Base-by-base conservation (phyloP, 352 stramenopile species). In the Pythium guiyangense region DNA sequence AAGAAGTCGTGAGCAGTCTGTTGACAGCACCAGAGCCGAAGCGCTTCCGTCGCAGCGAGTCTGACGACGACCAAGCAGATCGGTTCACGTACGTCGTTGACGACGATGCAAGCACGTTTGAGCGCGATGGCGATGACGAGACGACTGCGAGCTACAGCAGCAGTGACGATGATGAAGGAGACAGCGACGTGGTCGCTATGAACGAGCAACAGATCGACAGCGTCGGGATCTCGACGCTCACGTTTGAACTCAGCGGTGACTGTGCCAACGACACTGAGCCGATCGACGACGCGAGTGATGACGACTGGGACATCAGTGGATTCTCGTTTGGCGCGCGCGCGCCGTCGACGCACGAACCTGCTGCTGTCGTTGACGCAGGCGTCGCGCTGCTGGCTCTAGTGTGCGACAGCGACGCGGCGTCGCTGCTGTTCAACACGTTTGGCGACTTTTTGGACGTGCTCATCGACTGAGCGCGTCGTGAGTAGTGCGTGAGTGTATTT, bases 401-500 rank as follows among this genome's bases (percentile, higher is more conserved):
- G 14, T 85, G 77, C 39, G 76, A 88, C 46, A 89, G 74, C 40
- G 55, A 88, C 39, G 74, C 86, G 51, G 69, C 78, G 17, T 62
- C 74, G 43, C 78, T 74, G 44, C 63, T 90, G 26, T 79, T 90
- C 44, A 88, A 88, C 61, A 74, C 76, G 3, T 84, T 90, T 37
- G 78, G 76, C 26, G 69, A 89, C 59, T 85, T 90, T 47, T 45
- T 90, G 25, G 80, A 90, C 34, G 70, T 85, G 18, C 60, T 90
- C 18, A 67, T 88, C 27, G 68, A 55, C 55, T 60, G n/a, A n/a
- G n/a, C n/a, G n/a, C n/a, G n/a, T n/a, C n/a, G 46, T 17, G 46
- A 20, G 6, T n/a, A n/a, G n/a, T n/a, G 22, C 15, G 46, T 12
- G n/a, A n/a, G 4, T 18, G 29, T 55, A 55, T 55, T 55, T 54